Evolutionary conservation across 2,329 filamentous ascomycete genomes (phyloP), one percentile per base, ranked within the genome.

Genomic region (Chaetomiaceae sp.): DNA sequence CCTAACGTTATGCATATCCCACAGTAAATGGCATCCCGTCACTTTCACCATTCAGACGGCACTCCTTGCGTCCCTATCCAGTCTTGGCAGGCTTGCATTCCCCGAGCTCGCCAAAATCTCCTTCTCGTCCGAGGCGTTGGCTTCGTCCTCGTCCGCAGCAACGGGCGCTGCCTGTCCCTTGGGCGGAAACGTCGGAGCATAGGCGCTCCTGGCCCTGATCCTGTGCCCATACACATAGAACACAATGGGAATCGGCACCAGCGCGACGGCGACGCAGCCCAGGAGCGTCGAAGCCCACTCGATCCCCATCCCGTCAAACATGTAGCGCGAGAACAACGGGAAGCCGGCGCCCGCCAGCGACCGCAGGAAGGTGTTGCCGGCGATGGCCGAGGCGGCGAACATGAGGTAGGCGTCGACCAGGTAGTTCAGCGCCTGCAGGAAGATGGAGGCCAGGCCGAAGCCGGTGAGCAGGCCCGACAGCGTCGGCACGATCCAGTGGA

Each of bases 371-470:
- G 88, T 87, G 69, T 91, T 94, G 20, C 85, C 89, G 5, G 89
- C 89, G 52, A 95, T 82, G 20, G 88, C 89, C 0, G 87, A 91
- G 10, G 89, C 89, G 1, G 90, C 82, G 62, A 84, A 84, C 79
- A 83, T 81, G 63, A 84, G 79, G 63, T 86, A 86, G 9, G 82
- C 83, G 63, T 92, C 88, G 53, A 91, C 84, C 3, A 92, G 80
- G 66, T 91, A 92, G 72, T 92, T 94, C 55, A 94, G 73, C 11
- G 85, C 77, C 60, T 89, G 86, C 32, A 94, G 81, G 75, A 92
- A 92, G 64, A 94, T 90, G 23, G 85, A 86, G 71, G 90, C 85
- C 64, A 94, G 83, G 5, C 89, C 88, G 41, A 89, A 87, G 4
- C 89, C 89, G 45, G 84, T 80, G 69, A 79, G 73, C 45, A 86